These are phyloP conservation scores for Zea luxurians DNA, from an alignment of 176 grass and related monocot genomes.

Conservation along the genomic window DNA sequence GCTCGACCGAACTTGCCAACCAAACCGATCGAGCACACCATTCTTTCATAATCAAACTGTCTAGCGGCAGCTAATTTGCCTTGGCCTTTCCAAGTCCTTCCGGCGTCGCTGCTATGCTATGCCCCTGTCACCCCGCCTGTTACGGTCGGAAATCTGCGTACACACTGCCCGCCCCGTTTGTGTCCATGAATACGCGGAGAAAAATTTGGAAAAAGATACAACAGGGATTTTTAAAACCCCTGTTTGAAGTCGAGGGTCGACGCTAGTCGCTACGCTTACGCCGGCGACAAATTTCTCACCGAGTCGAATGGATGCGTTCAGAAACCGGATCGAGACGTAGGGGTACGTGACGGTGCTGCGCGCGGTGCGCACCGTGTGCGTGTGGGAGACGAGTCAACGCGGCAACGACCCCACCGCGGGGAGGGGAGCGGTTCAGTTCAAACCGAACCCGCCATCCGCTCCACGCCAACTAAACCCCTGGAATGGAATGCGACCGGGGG, in stretches of 20 bases:
- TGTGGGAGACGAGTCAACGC: conserved; percentile 45
- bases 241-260: background rate
- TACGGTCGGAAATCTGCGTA: conserved; percentile 25
- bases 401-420: conserved; percentile 34
- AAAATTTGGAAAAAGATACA: conserved; percentile 1
- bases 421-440: conserved; percentile 38
- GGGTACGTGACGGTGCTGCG: background rate
- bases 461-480: conserved; percentile 47
- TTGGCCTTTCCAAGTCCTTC: background rate
- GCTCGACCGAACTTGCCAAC: too few species aligned
- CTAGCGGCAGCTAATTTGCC: background rate
- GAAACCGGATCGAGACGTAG: background rate
- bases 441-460: conserved; percentile 47
- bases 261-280: background rate
- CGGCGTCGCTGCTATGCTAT: background rate
- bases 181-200: background rate
- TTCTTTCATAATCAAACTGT: background rate
- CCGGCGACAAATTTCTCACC: background rate
- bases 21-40: conserved; percentile 4
- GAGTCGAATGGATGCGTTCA: conserved; percentile 28
- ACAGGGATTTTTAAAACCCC: background rate
- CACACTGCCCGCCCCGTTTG: background rate
- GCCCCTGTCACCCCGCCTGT: background rate
- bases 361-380: background rate
- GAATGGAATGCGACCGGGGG: background rate